Evolutionary conservation across 495 filamentous ascomycete species (phyloP).

Genomic region (Entonaema liquescens): DNA sequence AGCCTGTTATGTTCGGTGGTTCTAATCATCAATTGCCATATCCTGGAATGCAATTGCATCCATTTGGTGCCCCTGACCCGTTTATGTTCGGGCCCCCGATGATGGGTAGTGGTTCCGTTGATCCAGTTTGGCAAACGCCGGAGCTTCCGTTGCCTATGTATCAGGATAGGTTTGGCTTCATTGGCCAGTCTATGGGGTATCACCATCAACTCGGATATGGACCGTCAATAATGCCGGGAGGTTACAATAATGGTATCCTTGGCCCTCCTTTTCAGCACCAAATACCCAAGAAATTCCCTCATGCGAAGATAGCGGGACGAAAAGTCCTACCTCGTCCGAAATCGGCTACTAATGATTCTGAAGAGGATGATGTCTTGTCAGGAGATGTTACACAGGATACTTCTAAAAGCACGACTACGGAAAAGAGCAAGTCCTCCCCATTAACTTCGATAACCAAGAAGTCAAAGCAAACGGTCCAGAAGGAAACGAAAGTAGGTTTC

Average conservation of each 20-base stretch:
- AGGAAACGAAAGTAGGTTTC: neutral
- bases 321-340: constrained; percentile 10
- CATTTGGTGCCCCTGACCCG: constrained; percentile 14
- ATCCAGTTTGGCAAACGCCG: constrained; percentile 43
- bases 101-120: constrained; percentile 21
- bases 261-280: constrained; percentile 1
- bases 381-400: constrained; percentile 13
- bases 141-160: constrained; percentile 30
- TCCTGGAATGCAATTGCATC: constrained; percentile 17
- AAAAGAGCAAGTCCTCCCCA: constrained; percentile 11
- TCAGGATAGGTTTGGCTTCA: constrained; percentile 30
- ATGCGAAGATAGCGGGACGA: constrained; percentile 13
- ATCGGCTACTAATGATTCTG: constrained; percentile 22
- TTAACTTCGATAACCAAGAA: neutral
- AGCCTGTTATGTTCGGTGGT: neutral
- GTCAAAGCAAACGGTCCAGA: neutral
- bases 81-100: constrained; percentile 24
- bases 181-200: constrained; percentile 28
- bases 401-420: neutral
- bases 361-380: constrained; percentile 41
- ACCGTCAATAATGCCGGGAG: constrained; percentile 1
- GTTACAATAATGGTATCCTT: neutral
- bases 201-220: constrained; percentile 12
- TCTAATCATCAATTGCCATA: constrained; percentile 11
- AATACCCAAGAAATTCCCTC: constrained; percentile 11